phyloP scores from a whole-genome alignment of 441 rosid genomes.

The Croton laevigatus region DNA sequence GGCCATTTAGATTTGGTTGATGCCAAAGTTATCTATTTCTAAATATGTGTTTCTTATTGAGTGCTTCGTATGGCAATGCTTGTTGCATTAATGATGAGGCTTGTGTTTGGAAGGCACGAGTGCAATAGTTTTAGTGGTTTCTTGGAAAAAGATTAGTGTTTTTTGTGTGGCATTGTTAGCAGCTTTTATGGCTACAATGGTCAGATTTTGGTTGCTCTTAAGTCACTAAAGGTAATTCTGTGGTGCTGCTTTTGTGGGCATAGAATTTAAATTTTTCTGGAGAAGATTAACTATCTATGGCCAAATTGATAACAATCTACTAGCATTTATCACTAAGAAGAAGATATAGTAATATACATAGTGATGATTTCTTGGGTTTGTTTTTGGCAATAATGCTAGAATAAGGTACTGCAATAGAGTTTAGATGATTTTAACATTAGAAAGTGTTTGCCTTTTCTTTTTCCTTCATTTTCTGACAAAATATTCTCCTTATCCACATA shows the following conservation, averaged over 20 bases:
- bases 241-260: neutral
- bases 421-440: neutral
- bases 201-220: neutral
- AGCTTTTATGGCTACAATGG: neutral
- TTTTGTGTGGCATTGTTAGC: neutral
- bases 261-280: neutral
- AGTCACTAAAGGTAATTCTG: neutral
- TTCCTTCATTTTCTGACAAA: neutral
- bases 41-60: neutral
- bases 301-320: neutral
- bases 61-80: neutral
- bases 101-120: neutral
- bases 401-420: neutral
- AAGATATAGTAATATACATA: neutral
- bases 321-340: neutral
- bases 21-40: neutral
- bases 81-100: neutral
- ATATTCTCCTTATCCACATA: neutral
- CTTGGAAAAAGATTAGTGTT: neutral
- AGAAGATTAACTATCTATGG: neutral
- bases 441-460: neutral
- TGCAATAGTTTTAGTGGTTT: no score
- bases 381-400: neutral
- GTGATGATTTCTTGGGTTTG: neutral
- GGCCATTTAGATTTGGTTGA: neutral